Evolutionary conservation across 495 filamentous ascomycete genomes (phyloP), one percentile per base, ranked within the genome.

Genomic region (Lasiosphaeria hispida): DNA sequence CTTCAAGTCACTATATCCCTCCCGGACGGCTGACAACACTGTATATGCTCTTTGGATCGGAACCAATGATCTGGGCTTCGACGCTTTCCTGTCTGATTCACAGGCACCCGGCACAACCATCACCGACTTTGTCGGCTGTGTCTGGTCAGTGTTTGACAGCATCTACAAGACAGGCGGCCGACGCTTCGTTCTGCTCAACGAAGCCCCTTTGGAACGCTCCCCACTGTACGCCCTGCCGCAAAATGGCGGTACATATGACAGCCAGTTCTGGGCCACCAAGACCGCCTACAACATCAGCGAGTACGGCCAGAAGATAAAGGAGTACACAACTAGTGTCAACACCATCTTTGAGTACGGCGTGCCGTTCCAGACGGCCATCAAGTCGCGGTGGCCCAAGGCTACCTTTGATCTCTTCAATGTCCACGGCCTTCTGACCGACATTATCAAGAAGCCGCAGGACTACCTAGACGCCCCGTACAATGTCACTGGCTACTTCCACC

Each of bases 1-100:
- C 10, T 82, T 73, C 55, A 75, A 75, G 35, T 62, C 77, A 4
- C 60, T 78, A 13, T 87, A 83, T 69, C 71, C 80, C 30, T 69
- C 75, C 49, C 75, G 81, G 48, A 75, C 72, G 0, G 56, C 75
- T 14, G 63, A 77, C n/a, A 82, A 84, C 57, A 87, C 85, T 3
- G 84, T 89, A 5, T 91, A 88, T 60, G 74, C 84, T 0, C 80
- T 91, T 37, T 92, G 86, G 87, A 89, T 91, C 61, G 88, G 89
- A 0, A 89, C 87, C 51, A 91, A 91, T 63, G 88, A 92, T 64
- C 74, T 92, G 10, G 87, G 87, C 37, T 76, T 69, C 52, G 66
- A 76, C 44, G 85, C 76, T 19, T 85, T 90, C 65, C 65, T 91
- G 23, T 81, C 79, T 15, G 85, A 88, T 66, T 77, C 76, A 39